These are phyloP conservation scores for Rhizoctonia solani DNA, from an alignment of 1,284 basidiomycete species.

Conservation along the genomic window DNA sequence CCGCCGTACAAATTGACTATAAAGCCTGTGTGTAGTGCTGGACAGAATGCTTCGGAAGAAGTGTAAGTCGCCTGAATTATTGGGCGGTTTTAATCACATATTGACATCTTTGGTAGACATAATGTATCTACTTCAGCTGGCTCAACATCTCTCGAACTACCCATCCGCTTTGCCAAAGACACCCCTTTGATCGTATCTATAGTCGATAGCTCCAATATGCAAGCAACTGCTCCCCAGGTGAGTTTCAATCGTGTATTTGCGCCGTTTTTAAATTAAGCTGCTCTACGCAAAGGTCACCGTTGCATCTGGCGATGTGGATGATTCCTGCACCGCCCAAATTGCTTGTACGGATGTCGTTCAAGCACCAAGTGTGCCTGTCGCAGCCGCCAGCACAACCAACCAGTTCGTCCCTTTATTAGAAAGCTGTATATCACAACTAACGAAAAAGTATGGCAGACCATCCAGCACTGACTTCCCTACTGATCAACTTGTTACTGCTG, in stretches of 20 bases:
- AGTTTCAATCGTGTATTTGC: background rate
- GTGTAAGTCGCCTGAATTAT: background rate
- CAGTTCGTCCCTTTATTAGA: too few species aligned
- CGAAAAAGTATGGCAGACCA: too few species aligned
- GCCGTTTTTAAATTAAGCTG: background rate
- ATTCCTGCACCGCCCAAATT: constrained; percentile 21
- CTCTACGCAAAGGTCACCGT: constrained; percentile 8
- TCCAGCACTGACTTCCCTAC: too few species aligned
- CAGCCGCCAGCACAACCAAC: background rate
- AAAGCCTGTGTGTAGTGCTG: constrained; percentile 33
- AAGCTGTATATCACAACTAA: too few species aligned
- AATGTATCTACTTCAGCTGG: background rate
- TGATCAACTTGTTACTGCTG: too few species aligned
- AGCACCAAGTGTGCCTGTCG: constrained; percentile 13
- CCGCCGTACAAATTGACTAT: constrained; percentile 64
- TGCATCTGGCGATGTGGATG: constrained; percentile 17
- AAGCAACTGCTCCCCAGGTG: constrained; percentile 26
- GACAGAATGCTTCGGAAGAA: constrained; percentile 17
- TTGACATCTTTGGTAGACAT: constrained; percentile 2
- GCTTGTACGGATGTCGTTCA: constrained; percentile 2
- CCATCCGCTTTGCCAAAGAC: constrained; percentile 3
- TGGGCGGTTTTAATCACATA: background rate
- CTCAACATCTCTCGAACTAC: constrained; percentile 16
- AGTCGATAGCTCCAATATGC: constrained; percentile 24
- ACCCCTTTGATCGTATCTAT: constrained; percentile 2